phyloP scores from a whole-genome alignment of 768 basidiomycete genomes.

The Pisolithus tinctorius region DNA sequence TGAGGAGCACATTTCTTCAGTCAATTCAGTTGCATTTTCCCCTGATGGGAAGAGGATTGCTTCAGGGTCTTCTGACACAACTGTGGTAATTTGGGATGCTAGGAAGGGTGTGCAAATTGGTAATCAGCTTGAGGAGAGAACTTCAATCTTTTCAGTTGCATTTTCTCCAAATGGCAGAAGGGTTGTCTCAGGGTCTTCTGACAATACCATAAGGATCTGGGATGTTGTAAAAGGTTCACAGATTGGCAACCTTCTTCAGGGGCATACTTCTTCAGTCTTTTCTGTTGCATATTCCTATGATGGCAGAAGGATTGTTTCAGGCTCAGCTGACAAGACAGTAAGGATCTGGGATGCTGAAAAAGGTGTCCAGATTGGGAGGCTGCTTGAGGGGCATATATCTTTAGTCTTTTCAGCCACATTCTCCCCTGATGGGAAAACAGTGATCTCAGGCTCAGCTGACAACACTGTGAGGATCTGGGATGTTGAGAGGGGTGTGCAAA shows the following conservation, averaged over 20 bases:
- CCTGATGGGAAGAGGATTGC: neutral
- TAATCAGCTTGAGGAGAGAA: neutral
- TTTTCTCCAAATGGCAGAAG: constrained; percentile 3
- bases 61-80: neutral
- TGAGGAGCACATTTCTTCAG: neutral
- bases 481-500: constrained; percentile 1
- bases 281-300: neutral
- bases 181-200: neutral
- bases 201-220: neutral
- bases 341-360: neutral
- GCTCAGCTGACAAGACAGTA: neutral
- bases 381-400: neutral
- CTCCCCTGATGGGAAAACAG: constrained; percentile 1
- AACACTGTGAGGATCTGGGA: neutral
- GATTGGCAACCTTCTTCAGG: neutral
- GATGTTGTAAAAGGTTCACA: constrained; percentile 4
- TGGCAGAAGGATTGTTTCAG: neutral
- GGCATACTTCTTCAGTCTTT: neutral
- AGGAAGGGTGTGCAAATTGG: neutral
- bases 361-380: neutral
- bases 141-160: constrained; percentile 3
- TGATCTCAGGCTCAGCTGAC: neutral
- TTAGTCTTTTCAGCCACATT: constrained; percentile 2
- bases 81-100: neutral
- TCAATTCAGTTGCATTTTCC: neutral